Conservation (phyloP, 1,284 basidiomycete species). For the Rhodofomes roseus region DNA sequence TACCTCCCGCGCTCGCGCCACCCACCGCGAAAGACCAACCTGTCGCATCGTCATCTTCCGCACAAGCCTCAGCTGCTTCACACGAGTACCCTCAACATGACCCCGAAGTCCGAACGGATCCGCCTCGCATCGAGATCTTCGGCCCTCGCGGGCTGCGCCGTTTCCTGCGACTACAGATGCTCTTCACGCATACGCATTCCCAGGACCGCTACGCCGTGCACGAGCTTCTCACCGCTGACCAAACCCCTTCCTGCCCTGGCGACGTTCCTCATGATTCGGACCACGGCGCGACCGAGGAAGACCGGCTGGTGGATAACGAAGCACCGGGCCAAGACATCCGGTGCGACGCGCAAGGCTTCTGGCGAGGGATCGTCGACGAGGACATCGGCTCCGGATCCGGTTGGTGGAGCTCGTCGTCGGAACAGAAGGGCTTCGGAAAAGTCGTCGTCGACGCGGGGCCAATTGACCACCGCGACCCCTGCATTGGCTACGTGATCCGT, state of each 20-base stretch:
- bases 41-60: neutral
- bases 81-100: neutral
- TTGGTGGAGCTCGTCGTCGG: neutral
- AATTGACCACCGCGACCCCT: slow-evolving; percentile 80
- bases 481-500: slow-evolving; percentile 78
- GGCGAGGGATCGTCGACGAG: slow-evolving; percentile 50
- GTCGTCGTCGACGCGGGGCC: slow-evolving; percentile 76
- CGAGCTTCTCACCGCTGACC: slow-evolving; percentile 64
- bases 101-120: neutral
- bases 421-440: slow-evolving; percentile 29
- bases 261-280: slow-evolving; percentile 3
- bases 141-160: slow-evolving; percentile 81
- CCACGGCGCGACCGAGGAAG: slow-evolving; percentile 19
- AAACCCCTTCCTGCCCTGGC: slow-evolving; percentile 46
- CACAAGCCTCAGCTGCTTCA: neutral
- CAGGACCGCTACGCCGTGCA: slow-evolving; percentile 76
- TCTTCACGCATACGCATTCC: slow-evolving; percentile 65
- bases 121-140: slow-evolving; percentile 70
- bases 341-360: slow-evolving; percentile 65
- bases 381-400: neutral
- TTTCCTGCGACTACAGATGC: slow-evolving; percentile 72
- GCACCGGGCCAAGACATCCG: slow-evolving; percentile 61
- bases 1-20: neutral
- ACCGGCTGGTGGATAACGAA: slow-evolving; percentile 63
- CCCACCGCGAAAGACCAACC: neutral